phyloP scores from a whole-genome alignment of 805 yeast species.

The Gaillardinia entomophila region DNA sequence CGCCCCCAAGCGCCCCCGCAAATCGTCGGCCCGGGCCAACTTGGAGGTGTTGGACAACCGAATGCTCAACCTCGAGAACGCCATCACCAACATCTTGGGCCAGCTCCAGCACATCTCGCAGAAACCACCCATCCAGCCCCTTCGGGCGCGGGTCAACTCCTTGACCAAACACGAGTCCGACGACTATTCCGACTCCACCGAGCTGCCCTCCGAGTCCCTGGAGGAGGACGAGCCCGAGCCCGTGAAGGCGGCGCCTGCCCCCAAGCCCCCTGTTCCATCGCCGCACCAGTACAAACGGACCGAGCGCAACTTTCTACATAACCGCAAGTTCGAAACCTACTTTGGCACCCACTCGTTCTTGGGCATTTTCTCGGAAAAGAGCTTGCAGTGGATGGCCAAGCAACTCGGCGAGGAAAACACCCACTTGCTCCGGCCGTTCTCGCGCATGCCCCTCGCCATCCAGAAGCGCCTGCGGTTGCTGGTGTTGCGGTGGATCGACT shows the following conservation, averaged over 20 bases:
- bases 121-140: too few relatives aligned
- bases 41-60: constrained; percentile 1
- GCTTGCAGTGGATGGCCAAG: constrained; percentile 25
- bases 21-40: neutral
- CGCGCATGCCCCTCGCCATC: constrained; percentile 22
- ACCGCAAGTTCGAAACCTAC: constrained; percentile 14
- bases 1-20: neutral
- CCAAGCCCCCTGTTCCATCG: too few relatives aligned
- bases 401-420: constrained; percentile 17
- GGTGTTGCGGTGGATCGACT: constrained; percentile 8
- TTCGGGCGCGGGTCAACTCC: too few relatives aligned
- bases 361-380: constrained; percentile 28
- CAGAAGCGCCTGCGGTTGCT: constrained; percentile 7
- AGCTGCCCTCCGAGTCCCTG: too few relatives aligned
- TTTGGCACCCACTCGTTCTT: constrained; percentile 33
- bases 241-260: too few relatives aligned
- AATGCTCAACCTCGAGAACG: neutral
- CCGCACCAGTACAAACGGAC: neutral
- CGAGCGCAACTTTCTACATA: neutral
- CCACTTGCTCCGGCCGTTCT: constrained; percentile 18
- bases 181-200: too few relatives aligned
- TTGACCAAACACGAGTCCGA: too few relatives aligned
- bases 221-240: too few relatives aligned
- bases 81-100: constrained; percentile 1
- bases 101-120: neutral